Evolutionary conservation across 805 yeast species (phyloP), one percentile per base, ranked within the genome.

Genomic region (Pichia nanzhaoensis): DNA sequence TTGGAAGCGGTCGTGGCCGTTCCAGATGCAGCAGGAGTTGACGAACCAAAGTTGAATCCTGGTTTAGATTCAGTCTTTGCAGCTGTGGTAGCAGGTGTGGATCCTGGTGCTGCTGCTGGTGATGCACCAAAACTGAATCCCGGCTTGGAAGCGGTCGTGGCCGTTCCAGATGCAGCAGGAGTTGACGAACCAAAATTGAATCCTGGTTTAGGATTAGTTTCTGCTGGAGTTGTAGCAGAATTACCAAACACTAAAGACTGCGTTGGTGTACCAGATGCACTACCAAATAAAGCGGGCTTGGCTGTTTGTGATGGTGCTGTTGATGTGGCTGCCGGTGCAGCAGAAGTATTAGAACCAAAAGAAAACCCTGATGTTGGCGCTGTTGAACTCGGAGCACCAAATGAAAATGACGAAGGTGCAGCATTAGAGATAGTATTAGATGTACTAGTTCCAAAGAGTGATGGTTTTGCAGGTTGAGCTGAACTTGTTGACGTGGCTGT

Each of bases 321-420:
- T n/a, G 59, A 49, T 19, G 39, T 6, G 4, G 12, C 30, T 2
- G 39, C 17, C 8, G 22, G 14, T 20, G 28, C 44, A 9, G 46
- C 7, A 1, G 44, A 31, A n/a, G 45, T 12, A 13, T 30, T 34
- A 24, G 50, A 35, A 38, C 55, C 54, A 42, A 52, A 54, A 12
- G 47, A 38, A 30, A 54, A 49, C 4, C 41, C 42, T 33, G 49
- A 33, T 27, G 34, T 33, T 5, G 44, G 3, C 27, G 22, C 37
- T 24, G 34, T 8, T 17, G 24, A 30, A 17, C 45, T 42, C 22
- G 49, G 37, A 22, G 38, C 33, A 12, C 44, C n/a, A 20, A 17
- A 39, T 21, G 42, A 14, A 32, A 39, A 39, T 14, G 47, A 18
- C n/a, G 41, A 22, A 20, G 44, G 22, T 24, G 46, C 32, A 4